Percentiles rank a stretch among this genome's conserved stretches.
Evolutionary conservation across 163 green algal species (phyloP).

Genomic region (Chloromonas sp.): DNA sequence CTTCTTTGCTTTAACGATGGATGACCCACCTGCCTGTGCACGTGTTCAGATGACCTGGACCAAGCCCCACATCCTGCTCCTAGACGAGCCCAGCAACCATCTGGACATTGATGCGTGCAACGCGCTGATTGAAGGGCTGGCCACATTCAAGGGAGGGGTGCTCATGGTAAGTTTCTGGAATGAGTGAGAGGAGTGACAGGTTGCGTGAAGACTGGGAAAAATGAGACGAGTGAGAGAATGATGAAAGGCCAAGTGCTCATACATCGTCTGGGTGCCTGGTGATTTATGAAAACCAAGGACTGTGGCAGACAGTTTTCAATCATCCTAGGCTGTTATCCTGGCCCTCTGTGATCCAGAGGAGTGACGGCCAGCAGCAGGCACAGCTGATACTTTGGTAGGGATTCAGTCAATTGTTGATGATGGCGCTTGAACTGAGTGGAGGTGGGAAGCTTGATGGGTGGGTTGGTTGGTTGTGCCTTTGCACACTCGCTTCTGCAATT

Average conservation of each 20-base stretch:
- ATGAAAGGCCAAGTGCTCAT: not conserved
- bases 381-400: too few relatives aligned
- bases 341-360: too few relatives aligned
- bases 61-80: conserved; percentile 63
- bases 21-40: too few relatives aligned
- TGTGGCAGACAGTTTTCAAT: not conserved
- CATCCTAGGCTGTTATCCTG: too few relatives aligned
- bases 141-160: conserved; percentile 69
- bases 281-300: not conserved
- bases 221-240: not conserved
- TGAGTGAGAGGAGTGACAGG: not conserved
- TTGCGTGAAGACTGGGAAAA: not conserved
- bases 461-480: too few relatives aligned
- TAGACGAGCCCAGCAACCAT: conserved; percentile 88
- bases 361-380: too few relatives aligned
- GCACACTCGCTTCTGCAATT: too few relatives aligned
- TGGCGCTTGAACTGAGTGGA: too few relatives aligned
- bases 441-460: too few relatives aligned
- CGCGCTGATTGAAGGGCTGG: conserved; percentile 77
- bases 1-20: too few relatives aligned
- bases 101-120: conserved; percentile 94
- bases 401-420: too few relatives aligned
- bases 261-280: not conserved
- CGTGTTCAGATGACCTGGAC: conserved; percentile 45
- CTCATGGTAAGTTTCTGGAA: conserved; percentile 59